A percentile compares a stretch with the other conserved stretches of the same genome.
These are phyloP conservation scores for Camelina hispida DNA, from an alignment of 345 rosid genomes.

Conservation along the genomic window DNA sequence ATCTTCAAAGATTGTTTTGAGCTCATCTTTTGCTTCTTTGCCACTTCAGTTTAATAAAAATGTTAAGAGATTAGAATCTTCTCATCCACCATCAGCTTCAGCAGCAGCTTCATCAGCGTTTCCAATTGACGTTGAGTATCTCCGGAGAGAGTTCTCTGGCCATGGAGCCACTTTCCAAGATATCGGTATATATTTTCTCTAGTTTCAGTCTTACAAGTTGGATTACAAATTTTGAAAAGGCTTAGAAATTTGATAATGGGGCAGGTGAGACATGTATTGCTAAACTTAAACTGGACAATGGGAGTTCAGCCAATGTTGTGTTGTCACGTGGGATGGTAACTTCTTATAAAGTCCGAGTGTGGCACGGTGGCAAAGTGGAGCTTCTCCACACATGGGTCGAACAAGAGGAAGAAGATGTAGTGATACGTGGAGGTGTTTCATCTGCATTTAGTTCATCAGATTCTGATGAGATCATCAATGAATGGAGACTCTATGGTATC, in stretches of 20 bases:
- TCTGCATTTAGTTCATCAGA: conserved; percentile 53
- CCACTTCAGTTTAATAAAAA: conserved; percentile 16
- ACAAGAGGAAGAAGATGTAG: conserved; percentile 58
- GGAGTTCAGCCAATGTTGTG: conserved; percentile 70
- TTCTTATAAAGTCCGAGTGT: conserved; percentile 76
- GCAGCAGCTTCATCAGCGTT: conserved; percentile 47
- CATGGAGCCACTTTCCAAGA: conserved; percentile 79
- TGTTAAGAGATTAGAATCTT: conserved; percentile 8
- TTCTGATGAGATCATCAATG: conserved; percentile 39
- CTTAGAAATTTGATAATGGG: conserved; percentile 20
- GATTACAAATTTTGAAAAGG: neutral
- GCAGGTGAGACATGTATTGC: conserved; percentile 64
- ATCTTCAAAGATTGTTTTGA: conserved; percentile 27
- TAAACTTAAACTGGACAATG: conserved; percentile 65
- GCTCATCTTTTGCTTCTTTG: conserved; percentile 31
- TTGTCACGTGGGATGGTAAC: conserved; percentile 74
- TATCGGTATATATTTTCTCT: conserved; percentile 38
- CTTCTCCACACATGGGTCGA: conserved; percentile 76
- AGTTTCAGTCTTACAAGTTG: neutral
- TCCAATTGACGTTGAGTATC: conserved; percentile 66
- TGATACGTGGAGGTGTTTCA: conserved; percentile 80
- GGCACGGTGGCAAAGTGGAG: conserved; percentile 81
- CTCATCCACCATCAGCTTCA: conserved; percentile 28
- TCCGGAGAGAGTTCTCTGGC: conserved; percentile 70
- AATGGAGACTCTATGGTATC: conserved; percentile 61